Conservation (phyloP, 31 red algal species). For the Asparagopsis taxiformis region DNA sequence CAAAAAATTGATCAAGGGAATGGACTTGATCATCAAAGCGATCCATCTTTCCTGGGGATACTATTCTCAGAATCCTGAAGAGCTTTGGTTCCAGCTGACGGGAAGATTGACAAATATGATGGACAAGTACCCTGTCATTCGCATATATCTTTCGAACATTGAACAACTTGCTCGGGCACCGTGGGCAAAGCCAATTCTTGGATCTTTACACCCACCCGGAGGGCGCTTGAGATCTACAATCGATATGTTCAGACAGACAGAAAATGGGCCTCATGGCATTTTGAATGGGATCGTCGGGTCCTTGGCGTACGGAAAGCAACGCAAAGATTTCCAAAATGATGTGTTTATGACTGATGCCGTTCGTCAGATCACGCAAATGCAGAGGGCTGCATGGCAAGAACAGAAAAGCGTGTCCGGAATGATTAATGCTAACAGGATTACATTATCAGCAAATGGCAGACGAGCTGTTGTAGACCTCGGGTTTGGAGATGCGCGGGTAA, state of each 20-base stretch:
- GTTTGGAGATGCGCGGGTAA: neutral
- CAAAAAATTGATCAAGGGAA: neutral
- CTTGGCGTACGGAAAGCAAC: neutral
- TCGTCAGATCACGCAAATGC: neutral
- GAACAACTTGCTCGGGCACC: neutral
- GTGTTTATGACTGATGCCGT: neutral
- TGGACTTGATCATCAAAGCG: neutral
- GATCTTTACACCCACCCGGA: neutral
- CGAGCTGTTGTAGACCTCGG: neutral
- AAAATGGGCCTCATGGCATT: neutral
- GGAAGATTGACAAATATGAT: neutral
- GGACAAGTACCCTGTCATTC: neutral
- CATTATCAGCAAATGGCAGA: neutral
- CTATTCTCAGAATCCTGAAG: neutral
- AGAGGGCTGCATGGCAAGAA: neutral
- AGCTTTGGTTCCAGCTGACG: neutral
- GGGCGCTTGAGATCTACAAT: neutral
- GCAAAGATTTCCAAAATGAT: neutral
- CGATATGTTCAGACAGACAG: neutral
- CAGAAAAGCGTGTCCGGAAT: neutral
- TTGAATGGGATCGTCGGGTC: neutral
- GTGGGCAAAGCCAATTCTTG: neutral
- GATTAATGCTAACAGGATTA: neutral
- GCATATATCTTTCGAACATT: neutral
- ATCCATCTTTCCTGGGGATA: neutral